Conservation (phyloP, 768 basidiomycete genomes). For the Leccinum uliginosum region DNA sequence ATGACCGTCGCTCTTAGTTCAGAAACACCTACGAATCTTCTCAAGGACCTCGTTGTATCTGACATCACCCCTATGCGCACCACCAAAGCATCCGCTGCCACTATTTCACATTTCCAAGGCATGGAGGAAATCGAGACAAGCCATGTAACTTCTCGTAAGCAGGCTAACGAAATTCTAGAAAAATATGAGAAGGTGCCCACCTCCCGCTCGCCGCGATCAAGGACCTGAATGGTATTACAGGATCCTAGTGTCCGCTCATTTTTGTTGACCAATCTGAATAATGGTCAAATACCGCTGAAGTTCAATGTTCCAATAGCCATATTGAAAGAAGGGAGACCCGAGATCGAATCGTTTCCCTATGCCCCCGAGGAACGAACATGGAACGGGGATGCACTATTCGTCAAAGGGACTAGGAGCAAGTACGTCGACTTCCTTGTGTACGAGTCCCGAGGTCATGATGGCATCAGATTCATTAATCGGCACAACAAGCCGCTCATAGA, state of each 20-base stretch:
- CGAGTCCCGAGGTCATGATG: constrained; percentile 1
- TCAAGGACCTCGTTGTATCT: constrained; percentile 63
- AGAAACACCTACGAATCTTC: constrained; percentile 35
- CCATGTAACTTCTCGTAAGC: constrained; percentile 54
- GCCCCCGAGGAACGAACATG: constrained; percentile 47
- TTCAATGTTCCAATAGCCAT: constrained; percentile 76
- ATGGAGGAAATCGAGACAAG: constrained; percentile 72
- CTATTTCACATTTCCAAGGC: constrained; percentile 57
- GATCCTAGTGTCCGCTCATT: constrained; percentile 73
- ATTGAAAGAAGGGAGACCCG: constrained; percentile 53
- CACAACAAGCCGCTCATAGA: constrained; percentile 59
- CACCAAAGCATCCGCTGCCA: constrained; percentile 54
- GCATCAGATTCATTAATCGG: constrained; percentile 64
- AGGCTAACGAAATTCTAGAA: constrained; percentile 63
- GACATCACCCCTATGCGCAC: constrained; percentile 76
- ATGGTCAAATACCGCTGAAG: constrained; percentile 36
- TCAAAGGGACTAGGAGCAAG: constrained; percentile 79
- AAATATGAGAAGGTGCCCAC: constrained; percentile 57
- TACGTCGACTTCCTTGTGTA: constrained; percentile 30
- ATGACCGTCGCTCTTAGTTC: constrained; percentile 61
- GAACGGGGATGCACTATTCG: constrained; percentile 61
- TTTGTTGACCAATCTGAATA: constrained; percentile 75
- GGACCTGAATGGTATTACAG: constrained; percentile 38
- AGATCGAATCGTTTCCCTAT: constrained; percentile 81
- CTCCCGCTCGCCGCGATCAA: too few relatives aligned